Conservation (phyloP, 495 filamentous ascomycete species). For the Hyaloscypha finlandica region DNA sequence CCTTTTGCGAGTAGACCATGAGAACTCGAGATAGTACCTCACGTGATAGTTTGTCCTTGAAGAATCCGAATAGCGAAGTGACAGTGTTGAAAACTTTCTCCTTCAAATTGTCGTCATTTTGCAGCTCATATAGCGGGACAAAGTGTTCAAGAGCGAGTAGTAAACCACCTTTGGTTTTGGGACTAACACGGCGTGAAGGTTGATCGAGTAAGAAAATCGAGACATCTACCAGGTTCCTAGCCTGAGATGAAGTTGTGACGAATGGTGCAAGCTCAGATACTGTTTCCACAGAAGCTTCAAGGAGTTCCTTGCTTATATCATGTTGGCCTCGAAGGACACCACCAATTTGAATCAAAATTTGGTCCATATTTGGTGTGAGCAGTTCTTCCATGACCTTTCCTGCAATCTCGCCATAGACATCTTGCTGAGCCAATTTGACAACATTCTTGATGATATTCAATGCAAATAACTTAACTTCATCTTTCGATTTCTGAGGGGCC, state of each 20-base stretch:
- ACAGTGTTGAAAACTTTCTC: conserved; percentile 61
- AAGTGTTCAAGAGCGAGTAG: conserved; percentile 75
- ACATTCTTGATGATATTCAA: conserved; percentile 72
- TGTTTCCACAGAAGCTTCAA: conserved; percentile 75
- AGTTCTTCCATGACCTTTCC: conserved; percentile 61
- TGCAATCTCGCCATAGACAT: conserved; percentile 49
- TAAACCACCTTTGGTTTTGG: conserved; percentile 79
- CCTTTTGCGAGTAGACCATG: conserved; percentile 62
- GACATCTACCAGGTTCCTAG: conserved; percentile 72
- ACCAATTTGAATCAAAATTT: conserved; percentile 66
- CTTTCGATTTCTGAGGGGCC: conserved; percentile 72
- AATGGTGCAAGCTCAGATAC: conserved; percentile 75
- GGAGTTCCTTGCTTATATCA: conserved; percentile 64
- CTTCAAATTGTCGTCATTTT: conserved; percentile 58
- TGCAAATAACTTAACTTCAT: conserved; percentile 83
- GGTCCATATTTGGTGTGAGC: conserved; percentile 69
- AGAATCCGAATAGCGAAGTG: conserved; percentile 79
- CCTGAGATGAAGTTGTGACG: conserved; percentile 66
- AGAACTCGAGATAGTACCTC: conserved; percentile 71
- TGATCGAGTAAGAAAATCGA: conserved; percentile 81
- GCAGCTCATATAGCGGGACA: conserved; percentile 59
- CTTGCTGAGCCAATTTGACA: conserved; percentile 52
- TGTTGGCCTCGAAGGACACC: conserved; percentile 57
- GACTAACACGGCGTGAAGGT: conserved; percentile 75
- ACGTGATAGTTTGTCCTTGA: conserved; percentile 76